Evolutionary conservation across 1,284 basidiomycete genomes (phyloP).

Genomic region (Prillingera fragicola): DNA sequence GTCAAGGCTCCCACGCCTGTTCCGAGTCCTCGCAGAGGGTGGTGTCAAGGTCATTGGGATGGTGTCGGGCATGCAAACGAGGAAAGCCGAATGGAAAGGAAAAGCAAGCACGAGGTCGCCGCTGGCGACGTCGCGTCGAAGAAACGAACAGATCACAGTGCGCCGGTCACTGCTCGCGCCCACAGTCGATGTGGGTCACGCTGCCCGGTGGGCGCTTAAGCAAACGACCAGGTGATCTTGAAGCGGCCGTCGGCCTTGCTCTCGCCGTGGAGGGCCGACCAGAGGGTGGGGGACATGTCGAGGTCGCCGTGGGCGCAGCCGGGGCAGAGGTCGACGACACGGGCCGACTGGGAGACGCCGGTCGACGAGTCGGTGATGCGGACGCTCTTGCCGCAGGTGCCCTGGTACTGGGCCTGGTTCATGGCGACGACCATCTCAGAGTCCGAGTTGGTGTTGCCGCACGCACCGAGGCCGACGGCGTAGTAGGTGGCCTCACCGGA

Average conservation of each 20-base stretch:
- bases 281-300: constrained; percentile 5
- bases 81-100: too few relatives aligned
- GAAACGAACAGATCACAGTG: too few relatives aligned
- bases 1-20: too few relatives aligned
- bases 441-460: constrained; percentile 21
- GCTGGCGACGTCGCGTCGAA: too few relatives aligned
- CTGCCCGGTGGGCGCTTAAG: too few relatives aligned
- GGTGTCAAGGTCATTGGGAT: too few relatives aligned
- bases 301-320: constrained; percentile 46
- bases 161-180: too few relatives aligned
- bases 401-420: constrained; percentile 30
- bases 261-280: constrained; percentile 1
- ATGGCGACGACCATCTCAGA: constrained; percentile 38
- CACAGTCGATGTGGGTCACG: too few relatives aligned
- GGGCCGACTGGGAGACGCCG: constrained; percentile 57
- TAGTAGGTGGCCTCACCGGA: constrained; percentile 22
- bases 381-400: constrained; percentile 54
- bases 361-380: constrained; percentile 59
- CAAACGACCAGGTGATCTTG: constrained; percentile 1
- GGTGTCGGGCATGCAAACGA: too few relatives aligned
- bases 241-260: constrained; percentile 3
- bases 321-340: constrained; percentile 54
- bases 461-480: constrained; percentile 23
- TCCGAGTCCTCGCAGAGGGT: too few relatives aligned
- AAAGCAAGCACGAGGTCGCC: too few relatives aligned